phyloP scores from a whole-genome alignment of 2,329 filamentous ascomycete genomes.

The Fusarium keratoplasticum region DNA sequence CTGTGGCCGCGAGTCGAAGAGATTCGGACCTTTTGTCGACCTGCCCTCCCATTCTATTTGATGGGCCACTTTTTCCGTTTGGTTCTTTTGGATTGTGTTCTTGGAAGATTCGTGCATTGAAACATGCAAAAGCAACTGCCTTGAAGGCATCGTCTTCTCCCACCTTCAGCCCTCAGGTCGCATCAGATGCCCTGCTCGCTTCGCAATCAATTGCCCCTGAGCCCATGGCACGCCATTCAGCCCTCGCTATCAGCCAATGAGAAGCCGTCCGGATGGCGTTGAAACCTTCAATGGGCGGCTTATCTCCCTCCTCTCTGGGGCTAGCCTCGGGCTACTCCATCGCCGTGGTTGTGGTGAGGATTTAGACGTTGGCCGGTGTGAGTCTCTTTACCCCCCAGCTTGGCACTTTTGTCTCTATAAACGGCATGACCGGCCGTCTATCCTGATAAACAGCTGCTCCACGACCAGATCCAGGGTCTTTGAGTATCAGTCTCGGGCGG shows the following conservation, averaged over 20 bases:
- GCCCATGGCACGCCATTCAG: constrained; percentile 31
- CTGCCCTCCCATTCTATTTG: constrained; percentile 3
- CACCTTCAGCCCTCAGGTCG: neutral
- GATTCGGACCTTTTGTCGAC: constrained; percentile 43
- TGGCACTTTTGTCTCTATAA: constrained; percentile 38
- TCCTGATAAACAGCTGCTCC: constrained; percentile 5
- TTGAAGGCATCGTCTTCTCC: neutral
- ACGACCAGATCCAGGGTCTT: constrained; percentile 26
- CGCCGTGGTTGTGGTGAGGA: constrained; percentile 23
- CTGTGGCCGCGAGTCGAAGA: constrained; percentile 20
- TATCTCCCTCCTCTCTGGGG: constrained; percentile 44
- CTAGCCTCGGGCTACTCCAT: constrained; percentile 40
- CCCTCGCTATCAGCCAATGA: constrained; percentile 30
- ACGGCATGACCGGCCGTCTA: constrained; percentile 19
- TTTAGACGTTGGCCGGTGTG: constrained; percentile 5
- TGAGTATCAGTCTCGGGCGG: neutral
- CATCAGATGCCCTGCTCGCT: constrained; percentile 17
- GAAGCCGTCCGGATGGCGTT: constrained; percentile 24
- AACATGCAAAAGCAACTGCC: neutral
- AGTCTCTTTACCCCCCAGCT: constrained; percentile 11
- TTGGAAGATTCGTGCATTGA: neutral
- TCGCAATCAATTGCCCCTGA: neutral
- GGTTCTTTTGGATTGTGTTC: constrained; percentile 5
- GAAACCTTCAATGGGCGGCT: constrained; percentile 31
- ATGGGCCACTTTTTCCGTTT: constrained; percentile 7